Base-by-base conservation (phyloP, 768 basidiomycete genomes). In the Rhodotorula toruloides region DNA sequence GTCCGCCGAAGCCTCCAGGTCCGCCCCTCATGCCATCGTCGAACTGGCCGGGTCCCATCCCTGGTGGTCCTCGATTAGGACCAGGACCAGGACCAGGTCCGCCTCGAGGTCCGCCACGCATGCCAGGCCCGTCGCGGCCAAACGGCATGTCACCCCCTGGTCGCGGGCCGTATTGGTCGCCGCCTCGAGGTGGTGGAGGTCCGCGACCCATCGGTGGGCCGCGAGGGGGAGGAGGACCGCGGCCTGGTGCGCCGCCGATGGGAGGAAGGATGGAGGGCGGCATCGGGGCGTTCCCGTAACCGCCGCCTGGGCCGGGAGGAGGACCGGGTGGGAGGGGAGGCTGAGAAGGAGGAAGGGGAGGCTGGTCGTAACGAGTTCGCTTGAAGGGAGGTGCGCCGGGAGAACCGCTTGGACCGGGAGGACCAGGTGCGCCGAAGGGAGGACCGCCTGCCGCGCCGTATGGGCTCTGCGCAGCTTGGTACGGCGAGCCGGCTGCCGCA, bases 321-420 rank as follows among this genome's bases (percentile, higher is more conserved):
- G 83, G 82, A 21, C 83, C 82, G 1, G 82, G 80, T 72, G 85
- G 84, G 71, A 87, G 87, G 68, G 86, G 87, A 6, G 86, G 85
- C 71, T 82, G 87, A n/a, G 80, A 81, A 27, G 79, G 80, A 22
- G 81, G 81, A 21, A 80, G 83, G 36, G 82, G 83, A 48, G 82
- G 82, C 67, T 79, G 83, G 92, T 48, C 91, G 84, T 72, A 80
- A 58, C 63, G 65, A 60, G 76, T 78, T 55, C 83, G 83, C 54
- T 70, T 69, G 67, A 46, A 65, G 14, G 59, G 54, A 79, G 82
- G 70, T 78, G 82, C 59, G 78, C 80, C 68, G 81, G 82, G 76
- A 21, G 76, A 79, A 1, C 39, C 52, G 25, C 25, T 32, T 17
- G 17, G 49, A 50, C 79, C 79, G 62, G 79, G 75, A n/a, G 79